Base-by-base conservation (phyloP, 768 basidiomycete species). In the Tricholoma hemisulphureum region DNA sequence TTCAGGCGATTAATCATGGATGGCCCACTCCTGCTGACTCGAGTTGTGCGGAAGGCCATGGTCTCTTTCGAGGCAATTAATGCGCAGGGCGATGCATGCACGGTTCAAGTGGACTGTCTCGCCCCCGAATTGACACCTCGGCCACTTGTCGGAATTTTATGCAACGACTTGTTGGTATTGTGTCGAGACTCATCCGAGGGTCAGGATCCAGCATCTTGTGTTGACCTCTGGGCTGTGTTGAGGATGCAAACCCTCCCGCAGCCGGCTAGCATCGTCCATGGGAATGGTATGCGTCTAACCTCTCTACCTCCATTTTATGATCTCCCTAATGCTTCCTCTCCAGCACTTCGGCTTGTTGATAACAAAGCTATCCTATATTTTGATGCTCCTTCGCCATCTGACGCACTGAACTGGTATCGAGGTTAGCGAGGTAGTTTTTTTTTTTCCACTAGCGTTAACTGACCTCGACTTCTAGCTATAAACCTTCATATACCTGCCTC, bases 191-290 rank as follows among this genome's bases (percentile, higher is more conserved):
- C 91, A 9, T 85, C 89, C 10, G 86, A 87, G 37, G 91, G 91
- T 45, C 82, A 83, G 62, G 95, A 96, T 61, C 86, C 84, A 21
- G 75, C 78, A 46, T 86, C 84, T 3, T 73, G 68, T 21, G 93
- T 98, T 28, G 95, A 98, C 68, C 79, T 98, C n/a, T 98, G 93
- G 89, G 95, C 95, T 31, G 96, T 98, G 29, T 75, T 98, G 59
- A 82, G 96, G 41, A 94, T 99, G 93, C 93, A 95, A 71, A 96
- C 95, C 0, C 69, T 94, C 43, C 87, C 89, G 5, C 92, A 95
- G 65, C 94, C 92, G 5, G 93, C 92, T 16, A 93, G 89, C 62
- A 91, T 95, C 56, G 89, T 93, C 23, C 89, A 94, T 69, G 91
- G 91, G 39, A 94, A 90, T 69, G 84, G 91, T 90, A 68, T 61